Percentiles rank a stretch among this genome's conserved stretches.
phyloP scores from a whole-genome alignment of 208 protist species.

The Acanthamoeba rhysodes region DNA sequence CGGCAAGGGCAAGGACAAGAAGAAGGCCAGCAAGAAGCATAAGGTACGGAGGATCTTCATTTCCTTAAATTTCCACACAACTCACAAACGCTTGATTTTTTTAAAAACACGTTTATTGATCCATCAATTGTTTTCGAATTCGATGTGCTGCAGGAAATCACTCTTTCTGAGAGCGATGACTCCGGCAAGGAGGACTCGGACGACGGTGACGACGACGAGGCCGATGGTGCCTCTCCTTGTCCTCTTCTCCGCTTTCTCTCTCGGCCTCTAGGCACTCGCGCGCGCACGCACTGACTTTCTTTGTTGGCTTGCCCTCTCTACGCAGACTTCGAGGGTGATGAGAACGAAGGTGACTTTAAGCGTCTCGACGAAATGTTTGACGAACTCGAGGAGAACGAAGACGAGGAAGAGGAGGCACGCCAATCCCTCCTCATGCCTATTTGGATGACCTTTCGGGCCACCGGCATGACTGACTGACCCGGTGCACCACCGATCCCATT shows the following conservation, averaged over 20 bases:
- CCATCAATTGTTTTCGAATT: background rate
- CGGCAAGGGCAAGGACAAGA: background rate
- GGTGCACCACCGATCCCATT: background rate
- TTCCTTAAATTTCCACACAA: background rate
- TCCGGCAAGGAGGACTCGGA: background rate
- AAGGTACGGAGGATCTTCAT: background rate
- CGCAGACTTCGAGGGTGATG: constrained; percentile 41
- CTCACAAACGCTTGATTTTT: background rate
- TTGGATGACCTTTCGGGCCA: background rate
- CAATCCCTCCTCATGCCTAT: background rate
- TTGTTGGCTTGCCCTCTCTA: background rate
- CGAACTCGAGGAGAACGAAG: constrained; percentile 40
- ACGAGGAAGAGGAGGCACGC: constrained; percentile 17
- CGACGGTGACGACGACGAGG: background rate
- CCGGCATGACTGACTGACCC: background rate
- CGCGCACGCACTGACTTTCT: background rate
- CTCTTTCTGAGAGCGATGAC: constrained; percentile 57
- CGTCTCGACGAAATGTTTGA: constrained; percentile 68
- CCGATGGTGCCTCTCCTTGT: background rate
- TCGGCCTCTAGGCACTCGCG: background rate
- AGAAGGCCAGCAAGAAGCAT: background rate
- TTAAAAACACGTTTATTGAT: background rate
- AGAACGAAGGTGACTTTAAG: constrained; percentile 45
- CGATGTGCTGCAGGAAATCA: constrained; percentile 5
- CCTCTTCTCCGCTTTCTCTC: background rate